Evolutionary conservation across 2,329 filamentous ascomycete genomes (phyloP), one percentile per base, ranked within the genome.

Genomic region (Clarireedia homoeocarpa): DNA sequence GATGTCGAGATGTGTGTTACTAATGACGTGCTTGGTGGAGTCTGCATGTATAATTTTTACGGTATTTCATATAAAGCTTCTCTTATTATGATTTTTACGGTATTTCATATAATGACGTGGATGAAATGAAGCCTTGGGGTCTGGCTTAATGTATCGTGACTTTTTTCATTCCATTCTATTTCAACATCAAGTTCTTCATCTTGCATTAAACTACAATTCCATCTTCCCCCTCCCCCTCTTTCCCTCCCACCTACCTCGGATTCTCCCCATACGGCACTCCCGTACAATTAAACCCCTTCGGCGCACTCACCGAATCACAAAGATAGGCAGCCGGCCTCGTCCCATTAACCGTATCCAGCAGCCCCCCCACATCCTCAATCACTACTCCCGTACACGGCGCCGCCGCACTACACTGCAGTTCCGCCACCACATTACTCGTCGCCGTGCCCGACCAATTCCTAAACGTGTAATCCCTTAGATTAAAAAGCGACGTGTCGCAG

Each of bases 401-500:
- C 2, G 65, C 61, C 4, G 59, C 68, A 57, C 66, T 69, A 55
- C 69, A 71, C 47, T 71, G 67, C 3, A 71, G 59, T 44, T 63
- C 67, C 0, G 64, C 64, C 14, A 71, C 61, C 5, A 61, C 56
- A 12, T 53, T 36, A 1, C 57, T 54, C 4, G 4, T 42, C 2
- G 45, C 36, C 5, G 64, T 67, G 0, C 68, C 66, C 0, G 51
- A 55, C 2, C 67, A 51, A 30, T 62, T 55, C 1, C 24, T 48
- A 9, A 70, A 55, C 1, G 52, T 54, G 2, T 74, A 58, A 49
- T 61, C 38, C 5, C 39, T 14, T 23, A 77, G 64, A 50, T 76
- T 67, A 58, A 76, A 76, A 36, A 69, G 62, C 1, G 67, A 71
- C 7, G 70, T 72, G 0, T 70, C 71, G 59, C 72, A 74, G 48